Conservation (phyloP, 2,329 filamentous ascomycete species). For the Neopestalotiopsis sp. region DNA sequence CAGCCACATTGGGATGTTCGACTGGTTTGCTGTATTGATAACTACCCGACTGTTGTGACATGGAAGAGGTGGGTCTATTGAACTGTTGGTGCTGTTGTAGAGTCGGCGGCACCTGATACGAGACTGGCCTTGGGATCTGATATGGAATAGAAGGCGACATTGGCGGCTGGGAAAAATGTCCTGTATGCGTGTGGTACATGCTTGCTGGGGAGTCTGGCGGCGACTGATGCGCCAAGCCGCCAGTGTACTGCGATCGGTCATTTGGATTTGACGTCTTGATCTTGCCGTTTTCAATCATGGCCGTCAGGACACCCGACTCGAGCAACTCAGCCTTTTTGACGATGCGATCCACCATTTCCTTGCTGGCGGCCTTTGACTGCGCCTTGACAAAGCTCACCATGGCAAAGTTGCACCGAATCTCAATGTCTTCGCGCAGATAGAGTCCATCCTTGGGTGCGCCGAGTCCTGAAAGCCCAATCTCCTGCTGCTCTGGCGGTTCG, state of each 20-base stretch:
- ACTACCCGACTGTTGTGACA: constrained; percentile 26
- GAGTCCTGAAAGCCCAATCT: constrained; percentile 63
- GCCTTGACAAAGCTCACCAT: constrained; percentile 70
- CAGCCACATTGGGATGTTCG: constrained; percentile 37
- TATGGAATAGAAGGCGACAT: constrained; percentile 43
- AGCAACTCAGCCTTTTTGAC: constrained; percentile 75
- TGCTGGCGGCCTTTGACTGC: constrained; percentile 69
- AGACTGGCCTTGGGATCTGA: constrained; percentile 45
- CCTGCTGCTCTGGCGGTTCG: constrained; percentile 64
- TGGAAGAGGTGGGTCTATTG: constrained; percentile 38
- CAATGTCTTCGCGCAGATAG: constrained; percentile 73
- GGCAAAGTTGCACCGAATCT: constrained; percentile 72
- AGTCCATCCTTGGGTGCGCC: constrained; percentile 68
- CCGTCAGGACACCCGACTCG: constrained; percentile 67
- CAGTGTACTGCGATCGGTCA: constrained; percentile 32
- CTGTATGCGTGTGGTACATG: constrained; percentile 22
- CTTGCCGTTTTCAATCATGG: constrained; percentile 70
- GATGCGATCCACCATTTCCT: constrained; percentile 70
- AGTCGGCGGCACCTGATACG: constrained; percentile 21
- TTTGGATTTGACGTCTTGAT: constrained; percentile 63
- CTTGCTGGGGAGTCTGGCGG: constrained; percentile 33
- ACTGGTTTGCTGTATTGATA: constrained; percentile 27
- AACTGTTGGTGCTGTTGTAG: constrained; percentile 31
- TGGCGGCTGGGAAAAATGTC: constrained; percentile 24
- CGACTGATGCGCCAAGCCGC: constrained; percentile 27